phyloP scores from a whole-genome alignment of 371 early-diverging fungal genomes.

The Lichtheimia hyalospora region DNA sequence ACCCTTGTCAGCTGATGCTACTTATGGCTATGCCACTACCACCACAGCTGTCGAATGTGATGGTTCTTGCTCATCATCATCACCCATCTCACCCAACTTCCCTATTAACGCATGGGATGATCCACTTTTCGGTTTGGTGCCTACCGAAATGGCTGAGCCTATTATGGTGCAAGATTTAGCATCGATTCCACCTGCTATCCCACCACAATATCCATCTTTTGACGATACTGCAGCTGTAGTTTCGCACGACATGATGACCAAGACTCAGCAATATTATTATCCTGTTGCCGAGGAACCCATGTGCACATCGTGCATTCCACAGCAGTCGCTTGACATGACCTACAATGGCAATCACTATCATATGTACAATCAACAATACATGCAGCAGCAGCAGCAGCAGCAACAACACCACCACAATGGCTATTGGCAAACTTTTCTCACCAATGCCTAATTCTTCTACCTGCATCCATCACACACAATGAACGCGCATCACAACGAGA shows the following conservation, averaged over 20 bases:
- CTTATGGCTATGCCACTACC: neutral
- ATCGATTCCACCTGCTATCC: too few species aligned
- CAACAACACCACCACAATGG: slow-evolving; percentile 1
- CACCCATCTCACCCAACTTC: neutral
- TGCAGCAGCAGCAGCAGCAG: slow-evolving; percentile 6
- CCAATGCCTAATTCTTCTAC: neutral
- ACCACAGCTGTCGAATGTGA: neutral
- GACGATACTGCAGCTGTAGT: too few species aligned
- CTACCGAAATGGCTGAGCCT: too few species aligned
- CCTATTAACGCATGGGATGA: neutral
- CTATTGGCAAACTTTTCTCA: slow-evolving; percentile 14
- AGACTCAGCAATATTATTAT: too few species aligned
- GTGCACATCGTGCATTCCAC: too few species aligned
- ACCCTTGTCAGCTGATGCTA: slow-evolving; percentile 6
- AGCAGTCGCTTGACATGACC: too few species aligned
- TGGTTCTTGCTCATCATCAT: neutral
- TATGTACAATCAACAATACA: neutral
- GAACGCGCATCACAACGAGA: too few species aligned
- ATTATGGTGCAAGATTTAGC: too few species aligned
- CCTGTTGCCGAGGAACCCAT: too few species aligned
- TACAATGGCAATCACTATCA: too few species aligned
- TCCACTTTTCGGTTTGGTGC: neutral
- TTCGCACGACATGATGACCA: too few species aligned
- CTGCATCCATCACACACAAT: neutral
- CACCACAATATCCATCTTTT: too few species aligned